Evolutionary conservation across 208 protist species (phyloP).

Genomic region (Crithidia thermophila): DNA sequence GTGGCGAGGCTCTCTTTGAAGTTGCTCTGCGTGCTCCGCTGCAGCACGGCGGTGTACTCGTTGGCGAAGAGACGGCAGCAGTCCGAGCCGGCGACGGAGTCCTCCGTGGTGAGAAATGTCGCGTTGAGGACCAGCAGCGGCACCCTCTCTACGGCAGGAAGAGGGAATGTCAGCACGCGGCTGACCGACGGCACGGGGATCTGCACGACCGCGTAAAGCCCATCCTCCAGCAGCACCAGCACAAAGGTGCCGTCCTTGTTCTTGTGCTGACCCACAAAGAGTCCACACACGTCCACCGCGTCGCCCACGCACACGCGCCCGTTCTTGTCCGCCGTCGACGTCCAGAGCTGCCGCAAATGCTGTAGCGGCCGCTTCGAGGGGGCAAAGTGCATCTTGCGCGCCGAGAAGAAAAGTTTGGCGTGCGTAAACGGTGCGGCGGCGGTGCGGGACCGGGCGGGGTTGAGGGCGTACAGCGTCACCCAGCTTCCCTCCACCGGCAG

Average conservation of each 20-base stretch:
- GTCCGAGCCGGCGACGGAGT: slow-evolving; percentile 60
- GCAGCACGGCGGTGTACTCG: slow-evolving; percentile 59
- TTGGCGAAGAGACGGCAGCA: slow-evolving; percentile 70
- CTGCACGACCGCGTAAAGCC: slow-evolving; percentile 63
- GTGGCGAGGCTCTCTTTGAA: slow-evolving; percentile 15
- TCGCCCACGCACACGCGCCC: slow-evolving; percentile 32
- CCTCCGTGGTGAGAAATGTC: slow-evolving; percentile 58
- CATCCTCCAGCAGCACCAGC: slow-evolving; percentile 43
- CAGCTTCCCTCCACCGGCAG: slow-evolving; percentile 56
- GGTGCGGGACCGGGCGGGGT: slow-evolving; percentile 53
- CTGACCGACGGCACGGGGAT: slow-evolving; percentile 43
- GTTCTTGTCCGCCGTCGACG: slow-evolving; percentile 3
- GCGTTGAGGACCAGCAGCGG: slow-evolving; percentile 57
- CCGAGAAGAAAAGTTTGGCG: slow-evolving; percentile 71
- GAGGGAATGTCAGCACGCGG: slow-evolving; percentile 39
- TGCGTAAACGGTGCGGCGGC: slow-evolving; percentile 60
- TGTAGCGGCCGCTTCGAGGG: slow-evolving; percentile 24
- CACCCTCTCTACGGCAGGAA: slow-evolving; percentile 32
- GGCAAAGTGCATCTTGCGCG: slow-evolving; percentile 53
- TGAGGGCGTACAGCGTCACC: slow-evolving; percentile 64
- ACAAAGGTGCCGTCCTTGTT: slow-evolving; percentile 41
- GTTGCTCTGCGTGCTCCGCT: slow-evolving; percentile 19
- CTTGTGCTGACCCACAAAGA: slow-evolving; percentile 45
- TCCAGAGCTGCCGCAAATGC: slow-evolving; percentile 25
- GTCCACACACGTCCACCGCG: slow-evolving; percentile 50